phyloP scores from a whole-genome alignment of 805 yeast species.

The Yamadazyma laniorum region DNA sequence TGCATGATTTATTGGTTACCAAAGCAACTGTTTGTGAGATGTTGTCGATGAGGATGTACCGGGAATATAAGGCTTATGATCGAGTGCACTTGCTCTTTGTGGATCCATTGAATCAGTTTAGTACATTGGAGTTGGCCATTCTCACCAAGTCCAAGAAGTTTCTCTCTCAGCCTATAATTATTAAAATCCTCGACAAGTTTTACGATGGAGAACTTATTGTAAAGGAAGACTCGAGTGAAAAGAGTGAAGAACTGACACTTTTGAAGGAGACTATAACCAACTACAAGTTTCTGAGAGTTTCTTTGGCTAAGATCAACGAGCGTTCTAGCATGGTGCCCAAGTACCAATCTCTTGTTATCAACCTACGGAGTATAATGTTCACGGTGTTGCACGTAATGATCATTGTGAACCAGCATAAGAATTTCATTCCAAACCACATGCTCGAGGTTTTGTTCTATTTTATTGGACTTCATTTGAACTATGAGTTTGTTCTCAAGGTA shows the following conservation, averaged over 20 bases:
- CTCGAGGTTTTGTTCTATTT: conserved; percentile 42
- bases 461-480: conserved; percentile 45
- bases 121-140: conserved; percentile 50
- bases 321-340: conserved; percentile 39
- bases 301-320: conserved; percentile 28
- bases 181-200: conserved; percentile 45
- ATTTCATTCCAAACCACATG: conserved; percentile 4
- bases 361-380: conserved; percentile 29
- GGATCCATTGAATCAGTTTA: conserved; percentile 47
- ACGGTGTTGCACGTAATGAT: conserved; percentile 20
- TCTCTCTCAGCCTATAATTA: conserved; percentile 51
- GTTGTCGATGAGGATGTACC: conserved; percentile 48
- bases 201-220: conserved; percentile 51
- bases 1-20: conserved; percentile 38
- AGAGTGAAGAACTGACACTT: conserved; percentile 19
- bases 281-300: conserved; percentile 30
- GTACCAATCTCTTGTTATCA: conserved; percentile 40
- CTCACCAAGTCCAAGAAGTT: conserved; percentile 52
- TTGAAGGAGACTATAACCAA: conserved; percentile 22
- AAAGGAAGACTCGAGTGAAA: conserved; percentile 13
- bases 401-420: conserved; percentile 26
- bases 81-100: conserved; percentile 46
- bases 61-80: conserved; percentile 43
- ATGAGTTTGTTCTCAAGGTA: conserved; percentile 46
- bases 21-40: conserved; percentile 53